Base-by-base conservation (phyloP, 805 yeast genomes). In the Millerozyma miso region DNA sequence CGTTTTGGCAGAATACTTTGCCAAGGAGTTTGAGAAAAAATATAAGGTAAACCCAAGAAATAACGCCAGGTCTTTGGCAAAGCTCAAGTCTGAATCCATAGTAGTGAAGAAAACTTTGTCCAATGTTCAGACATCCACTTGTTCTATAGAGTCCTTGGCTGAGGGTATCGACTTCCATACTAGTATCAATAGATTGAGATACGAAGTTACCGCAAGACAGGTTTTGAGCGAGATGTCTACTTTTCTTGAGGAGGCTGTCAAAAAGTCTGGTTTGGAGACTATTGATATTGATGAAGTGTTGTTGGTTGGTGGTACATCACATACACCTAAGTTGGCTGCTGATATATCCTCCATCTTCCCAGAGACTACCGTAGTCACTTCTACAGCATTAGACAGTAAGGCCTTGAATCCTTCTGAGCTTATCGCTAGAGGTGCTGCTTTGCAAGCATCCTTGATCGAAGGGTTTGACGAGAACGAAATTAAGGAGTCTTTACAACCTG, bases 121-220 rank as follows among this genome's bases (percentile, higher is more conserved):
- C 40, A 89, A 90, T 64, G 93, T 93, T 43, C 82, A 82, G 55
- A 74, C 88, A 39, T 84, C 97, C 36, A 85, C 93, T 42, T 88
- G 89, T 60, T 93, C 98, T 37, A 86, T 93, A 55, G 99, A 93
- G 69, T 85, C 96, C 17, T 77, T 93, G 51, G 91, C 96, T 47
- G 95, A 86, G 46, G 99, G 99, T 50, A 80, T 75, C 62, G 99
- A 93, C 70, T 93, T 83, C 81, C 90, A 88, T 70, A 80, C 96
- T 49, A 77, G 91, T 45, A 83, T 93, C 62, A 93, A 93, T 79
- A 86, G 98, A 75, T 74, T 93, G 71, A 81, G 97, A 69, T 93
- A 79, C 62, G 99, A 93, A 74, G 74, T 91, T 51, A 82, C 86
- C 43, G 88, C 88, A 40, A 83, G 93, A 71, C 72, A 78, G 51